Conservation (phyloP, 306 rosid species). For the Gleditsia sinensis region DNA sequence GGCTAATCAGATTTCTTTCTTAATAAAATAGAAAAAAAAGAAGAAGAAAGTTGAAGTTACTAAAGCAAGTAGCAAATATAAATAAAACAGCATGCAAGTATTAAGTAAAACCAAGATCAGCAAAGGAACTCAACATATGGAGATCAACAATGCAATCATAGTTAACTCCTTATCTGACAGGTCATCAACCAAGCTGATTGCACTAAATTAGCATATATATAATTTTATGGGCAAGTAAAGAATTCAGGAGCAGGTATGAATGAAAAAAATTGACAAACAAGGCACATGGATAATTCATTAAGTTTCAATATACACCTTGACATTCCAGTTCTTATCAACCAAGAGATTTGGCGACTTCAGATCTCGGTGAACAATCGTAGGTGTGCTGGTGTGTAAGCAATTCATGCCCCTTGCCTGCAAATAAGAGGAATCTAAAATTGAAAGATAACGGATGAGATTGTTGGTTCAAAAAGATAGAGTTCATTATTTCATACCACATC, state of each 20-base stretch:
- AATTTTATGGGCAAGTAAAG: slow-evolving; percentile 6
- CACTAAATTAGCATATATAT: slow-evolving; percentile 26
- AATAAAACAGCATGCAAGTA: too few species aligned
- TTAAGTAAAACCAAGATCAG: too few species aligned
- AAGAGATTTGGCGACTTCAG: slow-evolving; percentile 95
- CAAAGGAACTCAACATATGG: too few species aligned
- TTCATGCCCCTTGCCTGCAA: slow-evolving; percentile 99
- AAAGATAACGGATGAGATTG: slow-evolving; percentile 27
- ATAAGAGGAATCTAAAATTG: slow-evolving; percentile 32
- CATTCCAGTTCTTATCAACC: slow-evolving; percentile 98
- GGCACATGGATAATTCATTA: slow-evolving; percentile 22
- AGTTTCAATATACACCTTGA: slow-evolving; percentile 65
- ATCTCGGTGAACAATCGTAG: slow-evolving; percentile 98
- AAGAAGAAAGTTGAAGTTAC: too few species aligned
- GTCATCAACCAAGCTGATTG: slow-evolving; percentile 11
- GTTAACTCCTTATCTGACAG: too few species aligned
- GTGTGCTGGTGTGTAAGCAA: slow-evolving; percentile 91
- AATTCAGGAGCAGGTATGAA: slow-evolving; percentile 24
- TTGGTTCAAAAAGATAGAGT: slow-evolving; percentile 18
- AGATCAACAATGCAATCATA: too few species aligned
- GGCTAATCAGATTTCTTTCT: too few species aligned
- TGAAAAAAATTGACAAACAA: slow-evolving; percentile 16
- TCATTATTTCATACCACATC: slow-evolving; percentile 76
- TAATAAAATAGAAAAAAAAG: too few species aligned
- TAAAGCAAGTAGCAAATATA: too few species aligned